A percentile compares a stretch with the other conserved stretches of the same genome.
phyloP scores from a whole-genome alignment of 2,329 filamentous ascomycete species.

The Penicillium aurantiogriseum region DNA sequence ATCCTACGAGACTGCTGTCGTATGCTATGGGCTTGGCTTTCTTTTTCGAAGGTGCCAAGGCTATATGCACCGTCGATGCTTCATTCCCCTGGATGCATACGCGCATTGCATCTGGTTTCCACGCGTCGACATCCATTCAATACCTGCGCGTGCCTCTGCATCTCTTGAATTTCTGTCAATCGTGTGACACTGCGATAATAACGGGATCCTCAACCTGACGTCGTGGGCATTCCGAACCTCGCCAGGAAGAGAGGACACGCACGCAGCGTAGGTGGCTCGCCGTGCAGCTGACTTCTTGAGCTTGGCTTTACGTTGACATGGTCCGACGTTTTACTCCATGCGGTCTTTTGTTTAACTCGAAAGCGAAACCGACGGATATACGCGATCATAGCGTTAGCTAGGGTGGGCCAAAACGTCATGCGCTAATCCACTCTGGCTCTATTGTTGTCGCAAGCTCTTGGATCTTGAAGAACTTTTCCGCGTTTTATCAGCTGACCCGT shows the following conservation, averaged over 20 bases:
- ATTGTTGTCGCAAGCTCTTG: conserved; percentile 4
- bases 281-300: neutral
- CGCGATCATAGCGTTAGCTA: neutral
- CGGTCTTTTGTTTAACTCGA: neutral
- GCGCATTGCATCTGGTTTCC: neutral
- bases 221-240: neutral
- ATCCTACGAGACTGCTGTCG: conserved; percentile 9
- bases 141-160: neutral
- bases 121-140: neutral
- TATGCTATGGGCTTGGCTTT: conserved; percentile 10
- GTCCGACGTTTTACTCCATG: neutral
- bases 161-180: neutral
- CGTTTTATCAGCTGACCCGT: neutral
- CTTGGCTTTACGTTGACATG: conserved; percentile 2
- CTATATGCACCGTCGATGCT: neutral
- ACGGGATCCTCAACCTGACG: neutral
- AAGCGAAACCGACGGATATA: neutral
- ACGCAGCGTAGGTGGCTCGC: neutral
- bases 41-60: neutral
- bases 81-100: neutral
- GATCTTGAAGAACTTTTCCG: neutral
- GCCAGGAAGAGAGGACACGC: conserved; percentile 2
- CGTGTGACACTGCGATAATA: neutral
- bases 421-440: conserved; percentile 3
- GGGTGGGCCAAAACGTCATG: conserved; percentile 4